Evolutionary conservation across 1,284 basidiomycete genomes (phyloP).

Genomic region (Apiotrichum siamense): DNA sequence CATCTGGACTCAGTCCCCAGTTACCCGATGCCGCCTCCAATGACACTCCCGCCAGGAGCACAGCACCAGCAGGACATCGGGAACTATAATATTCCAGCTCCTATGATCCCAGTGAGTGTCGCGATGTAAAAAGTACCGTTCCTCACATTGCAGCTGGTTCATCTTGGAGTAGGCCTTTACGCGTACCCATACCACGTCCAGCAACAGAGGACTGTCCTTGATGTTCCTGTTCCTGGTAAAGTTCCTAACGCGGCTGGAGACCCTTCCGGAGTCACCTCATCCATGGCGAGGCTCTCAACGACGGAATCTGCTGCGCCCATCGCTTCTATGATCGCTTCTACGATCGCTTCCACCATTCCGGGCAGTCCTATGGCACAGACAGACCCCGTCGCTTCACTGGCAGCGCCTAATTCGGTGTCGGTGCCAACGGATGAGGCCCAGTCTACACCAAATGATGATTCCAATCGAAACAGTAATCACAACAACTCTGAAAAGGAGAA

Average conservation of each 20-base stretch:
- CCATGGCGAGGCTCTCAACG: too few species aligned
- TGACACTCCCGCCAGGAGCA: too few species aligned
- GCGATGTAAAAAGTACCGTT: too few species aligned
- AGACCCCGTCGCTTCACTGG: too few species aligned
- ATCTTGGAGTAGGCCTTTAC: not conserved
- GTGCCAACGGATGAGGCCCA: not conserved
- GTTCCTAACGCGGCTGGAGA: not conserved
- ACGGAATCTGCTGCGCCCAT: too few species aligned
- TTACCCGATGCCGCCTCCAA: not conserved
- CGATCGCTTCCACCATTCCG: too few species aligned
- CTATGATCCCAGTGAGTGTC: slow-evolving; percentile 6
- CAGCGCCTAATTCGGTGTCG: too few species aligned
- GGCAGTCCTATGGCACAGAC: too few species aligned
- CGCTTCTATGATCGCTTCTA: too few species aligned
- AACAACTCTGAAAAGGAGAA: not conserved
- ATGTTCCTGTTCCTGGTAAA: not conserved
- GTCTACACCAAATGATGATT: not conserved
- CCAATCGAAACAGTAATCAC: not conserved
- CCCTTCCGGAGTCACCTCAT: not conserved
- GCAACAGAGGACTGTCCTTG: not conserved
- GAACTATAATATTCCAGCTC: not conserved
- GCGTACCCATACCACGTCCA: not conserved
- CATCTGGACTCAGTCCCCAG: too few species aligned
- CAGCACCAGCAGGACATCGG: too few species aligned
- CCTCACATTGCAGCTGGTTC: slow-evolving; percentile 5